Conservation (phyloP, 768 basidiomycete genomes). For the Suillus cothurnatus region DNA sequence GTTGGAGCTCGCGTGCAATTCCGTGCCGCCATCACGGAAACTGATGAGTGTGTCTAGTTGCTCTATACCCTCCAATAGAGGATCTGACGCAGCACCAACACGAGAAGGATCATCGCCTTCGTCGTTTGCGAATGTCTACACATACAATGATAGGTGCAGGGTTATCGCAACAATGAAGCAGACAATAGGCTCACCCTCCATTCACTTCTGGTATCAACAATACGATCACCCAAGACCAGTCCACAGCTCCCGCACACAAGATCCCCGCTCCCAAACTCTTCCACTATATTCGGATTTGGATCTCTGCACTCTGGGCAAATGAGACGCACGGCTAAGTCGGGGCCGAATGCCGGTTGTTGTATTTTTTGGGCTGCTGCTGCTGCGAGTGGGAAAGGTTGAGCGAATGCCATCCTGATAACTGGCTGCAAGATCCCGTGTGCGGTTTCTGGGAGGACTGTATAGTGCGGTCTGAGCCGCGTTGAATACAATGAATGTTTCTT, state of each 20-base stretch:
- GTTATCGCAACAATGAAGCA: conserved; percentile 14
- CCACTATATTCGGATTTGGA: conserved; percentile 91
- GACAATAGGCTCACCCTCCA: conserved; percentile 73
- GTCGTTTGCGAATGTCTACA: conserved; percentile 98
- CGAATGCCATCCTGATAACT: conserved; percentile 54
- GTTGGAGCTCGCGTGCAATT: conserved; percentile 87
- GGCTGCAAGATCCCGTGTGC: conserved; percentile 17
- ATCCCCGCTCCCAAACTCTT: conserved; percentile 98
- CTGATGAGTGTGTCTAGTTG: conserved; percentile 95
- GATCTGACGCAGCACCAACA: conserved; percentile 96
- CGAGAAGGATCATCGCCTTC: conserved; percentile 99
- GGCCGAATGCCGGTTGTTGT: conserved; percentile 66
- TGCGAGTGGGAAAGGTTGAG: conserved; percentile 82
- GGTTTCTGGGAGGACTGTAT: conserved; percentile 17
- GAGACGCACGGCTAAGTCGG: conserved; percentile 84
- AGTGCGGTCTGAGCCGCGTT: conserved; percentile 11
- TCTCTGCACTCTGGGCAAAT: conserved; percentile 96
- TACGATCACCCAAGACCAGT: conserved; percentile 91
- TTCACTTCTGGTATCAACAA: conserved; percentile 98
- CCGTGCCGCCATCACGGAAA: conserved; percentile 93
- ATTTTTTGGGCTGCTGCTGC: conserved; percentile 49
- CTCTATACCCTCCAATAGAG: conserved; percentile 91
- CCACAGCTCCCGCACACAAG: conserved; percentile 94
- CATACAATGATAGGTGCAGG: conserved; percentile 24
- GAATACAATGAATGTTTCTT: conserved; percentile 26